Evolutionary conservation across 345 rosid genomes (phyloP).

Genomic region (Boechera divaricarpa): DNA sequence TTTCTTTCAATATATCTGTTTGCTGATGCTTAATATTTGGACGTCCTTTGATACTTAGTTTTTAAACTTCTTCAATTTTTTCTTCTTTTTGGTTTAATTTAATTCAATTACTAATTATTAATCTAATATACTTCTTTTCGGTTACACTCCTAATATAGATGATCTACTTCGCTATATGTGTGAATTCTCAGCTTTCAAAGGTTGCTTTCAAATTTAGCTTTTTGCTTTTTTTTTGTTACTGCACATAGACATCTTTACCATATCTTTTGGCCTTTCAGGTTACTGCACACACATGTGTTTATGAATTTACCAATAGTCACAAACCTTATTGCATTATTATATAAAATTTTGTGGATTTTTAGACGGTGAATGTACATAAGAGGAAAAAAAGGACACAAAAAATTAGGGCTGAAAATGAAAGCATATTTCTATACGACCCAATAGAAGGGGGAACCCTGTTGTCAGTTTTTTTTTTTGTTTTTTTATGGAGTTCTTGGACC

Average conservation of each 20-base stretch:
- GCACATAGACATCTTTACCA: constrained; percentile 3
- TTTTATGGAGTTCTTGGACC: constrained; percentile 16
- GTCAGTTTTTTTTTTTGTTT: not conserved
- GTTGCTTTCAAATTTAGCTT: constrained; percentile 10
- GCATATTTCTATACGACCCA: not conserved
- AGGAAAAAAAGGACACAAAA: not conserved
- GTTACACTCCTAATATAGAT: not conserved
- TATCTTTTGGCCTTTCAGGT: not conserved
- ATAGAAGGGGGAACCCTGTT: not conserved
- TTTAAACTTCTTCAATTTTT: not conserved
- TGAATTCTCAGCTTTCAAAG: constrained; percentile 6
- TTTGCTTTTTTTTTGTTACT: not conserved
- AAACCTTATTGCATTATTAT: not conserved
- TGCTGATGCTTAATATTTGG: not conserved
- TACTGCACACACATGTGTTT: constrained; percentile 18
- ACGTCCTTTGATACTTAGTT: not conserved
- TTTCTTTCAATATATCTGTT: not conserved
- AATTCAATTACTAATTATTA: not conserved
- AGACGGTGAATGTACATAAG: not conserved
- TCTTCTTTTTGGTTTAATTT: not conserved
- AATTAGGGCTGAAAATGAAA: not conserved
- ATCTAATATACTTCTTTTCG: not conserved
- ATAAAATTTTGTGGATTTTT: not conserved
- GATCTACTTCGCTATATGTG: constrained; percentile 2
- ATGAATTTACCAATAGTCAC: not conserved